Evolutionary conservation across 352 stramenopile species (phyloP), one percentile per base, ranked within the genome.

Genomic region (Pythium rishiriense): DNA sequence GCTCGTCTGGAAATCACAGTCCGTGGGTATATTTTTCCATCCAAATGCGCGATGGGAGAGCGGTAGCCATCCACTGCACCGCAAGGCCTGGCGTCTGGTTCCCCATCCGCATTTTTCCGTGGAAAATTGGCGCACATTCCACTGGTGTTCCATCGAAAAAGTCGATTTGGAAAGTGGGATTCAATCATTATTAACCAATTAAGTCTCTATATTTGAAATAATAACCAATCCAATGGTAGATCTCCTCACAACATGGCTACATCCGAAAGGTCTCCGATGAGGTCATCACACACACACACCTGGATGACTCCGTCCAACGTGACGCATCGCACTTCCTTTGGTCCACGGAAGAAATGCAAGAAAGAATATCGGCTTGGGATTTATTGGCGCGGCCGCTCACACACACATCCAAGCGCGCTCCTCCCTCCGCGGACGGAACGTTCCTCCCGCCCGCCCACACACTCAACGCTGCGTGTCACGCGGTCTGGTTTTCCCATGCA

Each of bases 131-230:
- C 7, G 61, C 61, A 33, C 10, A 3, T 68, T 68, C 61, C 43
- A 8, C 33, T 12, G 10, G 29, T 9, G 24, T 62, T 68, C 61
- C 61, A 68, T 59, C 61, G 61, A 68, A 68, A 58, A 68, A 58
- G 28, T 62, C 54, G 50, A 41, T 17, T n/a, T 28, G 11, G 37
- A 12, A 21, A 14, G 9, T 43, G 42, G 26, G 35, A 26, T 21
- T 22, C 1, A 2, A 14, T 22, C 3, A 25, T 53, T 59, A 56
- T 54, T 14, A 25, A 9, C 59, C 59, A 66, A 66, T 60, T 12
- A 53, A 53, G 31, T n/a, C 3, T 4, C 10, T 28, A 6, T 24
- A 31, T 4, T 21, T 19, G 3, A 9, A 50, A 43, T 41, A 29
- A 28, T 22, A 57, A 19, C 61, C 61, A 68, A 68, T 62, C 29